These are phyloP conservation scores for Monilinia polystroma DNA, from an alignment of 2,329 filamentous ascomycete species.

Conservation along the genomic window DNA sequence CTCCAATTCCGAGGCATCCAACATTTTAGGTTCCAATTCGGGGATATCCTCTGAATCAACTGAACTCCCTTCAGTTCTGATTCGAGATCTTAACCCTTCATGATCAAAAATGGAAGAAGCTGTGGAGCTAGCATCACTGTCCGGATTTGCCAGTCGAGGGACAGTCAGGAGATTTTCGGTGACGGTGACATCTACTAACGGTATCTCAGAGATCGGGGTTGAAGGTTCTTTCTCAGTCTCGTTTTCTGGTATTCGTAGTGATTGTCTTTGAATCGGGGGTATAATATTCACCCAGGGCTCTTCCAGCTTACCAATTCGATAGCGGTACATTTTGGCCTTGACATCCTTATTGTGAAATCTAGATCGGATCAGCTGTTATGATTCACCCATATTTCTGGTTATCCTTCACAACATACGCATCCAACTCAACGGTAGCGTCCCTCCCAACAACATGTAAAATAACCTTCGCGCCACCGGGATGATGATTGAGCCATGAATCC, in stretches of 20 bases:
- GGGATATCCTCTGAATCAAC: slow-evolving; percentile 41
- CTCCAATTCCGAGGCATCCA: slow-evolving; percentile 7
- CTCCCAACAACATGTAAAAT: slow-evolving; percentile 91
- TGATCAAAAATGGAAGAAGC: slow-evolving; percentile 10
- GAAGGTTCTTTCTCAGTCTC: slow-evolving; percentile 14
- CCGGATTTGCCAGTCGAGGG: slow-evolving; percentile 28
- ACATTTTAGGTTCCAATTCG: background rate
- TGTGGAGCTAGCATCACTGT: slow-evolving; percentile 10
- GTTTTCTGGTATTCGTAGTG: background rate
- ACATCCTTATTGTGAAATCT: slow-evolving; percentile 83
- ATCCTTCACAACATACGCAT: slow-evolving; percentile 64
- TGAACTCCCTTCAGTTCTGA: slow-evolving; percentile 35
- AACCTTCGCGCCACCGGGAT: slow-evolving; percentile 87
- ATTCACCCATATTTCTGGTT: background rate
- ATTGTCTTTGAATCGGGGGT: slow-evolving; percentile 71
- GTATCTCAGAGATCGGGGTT: slow-evolving; percentile 2
- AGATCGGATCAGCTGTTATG: slow-evolving; percentile 21
- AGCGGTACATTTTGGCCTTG: slow-evolving; percentile 70
- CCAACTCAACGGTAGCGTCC: slow-evolving; percentile 92
- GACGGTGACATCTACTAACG: slow-evolving; percentile 39
- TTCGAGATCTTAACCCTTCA: background rate
- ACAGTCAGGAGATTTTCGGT: slow-evolving; percentile 68
- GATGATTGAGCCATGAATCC: slow-evolving; percentile 84
- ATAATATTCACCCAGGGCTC: slow-evolving; percentile 83
- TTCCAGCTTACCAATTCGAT: slow-evolving; percentile 79